Base-by-base conservation (phyloP, 768 basidiomycete species). In the Suillus subalutaceus region DNA sequence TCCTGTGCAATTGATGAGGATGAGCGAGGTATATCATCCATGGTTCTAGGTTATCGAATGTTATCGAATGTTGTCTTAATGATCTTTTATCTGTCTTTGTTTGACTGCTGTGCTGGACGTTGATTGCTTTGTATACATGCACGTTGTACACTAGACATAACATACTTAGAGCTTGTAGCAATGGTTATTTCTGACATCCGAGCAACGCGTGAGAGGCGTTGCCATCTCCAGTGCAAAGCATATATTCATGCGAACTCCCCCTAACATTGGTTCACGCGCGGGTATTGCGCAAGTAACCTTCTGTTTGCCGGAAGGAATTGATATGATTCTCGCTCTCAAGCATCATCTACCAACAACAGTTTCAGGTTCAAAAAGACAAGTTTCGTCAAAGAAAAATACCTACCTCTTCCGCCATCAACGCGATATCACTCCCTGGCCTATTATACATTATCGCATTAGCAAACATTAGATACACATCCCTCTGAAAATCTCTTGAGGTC, bases 391-490 rank as follows among this genome's bases (percentile, higher is more conserved):
- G 37, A 10, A 26, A 61, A n/a, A 53, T 15, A 74, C 90, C 78
- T 73, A 96, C 95, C 82, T 96, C 93, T 74, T 94, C 89, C 7
- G 96, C 93, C 93, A 96, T 97, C 62, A 82, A 83, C 68, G 90
- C 88, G n/a, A 97, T 90, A 73, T 94, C 92, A 18, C 90, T 92
- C 5, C 88, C 88, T 1, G 93, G 91, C 57, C 90, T 82, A 69
- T 99, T 99, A 76, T 95, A 99, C 92, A 98, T 94, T 88, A 97
- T 90, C 6, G 97, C 93, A 76, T 99, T 98, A 9, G 94, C 92
- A 77, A 97, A 97, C 91, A 98, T 97, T 68, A 97, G 82, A 73
- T 88, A 90, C 12, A 96, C 86, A 71, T 97, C 97, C 68, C 94
- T 83, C 74, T 96, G 92, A 72, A 91, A 97, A 74, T 98, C 95